Percentiles rank a stretch among this genome's conserved stretches.
Evolutionary conservation across 768 basidiomycete species (phyloP).

Genomic region (Suillus cothurnatus): DNA sequence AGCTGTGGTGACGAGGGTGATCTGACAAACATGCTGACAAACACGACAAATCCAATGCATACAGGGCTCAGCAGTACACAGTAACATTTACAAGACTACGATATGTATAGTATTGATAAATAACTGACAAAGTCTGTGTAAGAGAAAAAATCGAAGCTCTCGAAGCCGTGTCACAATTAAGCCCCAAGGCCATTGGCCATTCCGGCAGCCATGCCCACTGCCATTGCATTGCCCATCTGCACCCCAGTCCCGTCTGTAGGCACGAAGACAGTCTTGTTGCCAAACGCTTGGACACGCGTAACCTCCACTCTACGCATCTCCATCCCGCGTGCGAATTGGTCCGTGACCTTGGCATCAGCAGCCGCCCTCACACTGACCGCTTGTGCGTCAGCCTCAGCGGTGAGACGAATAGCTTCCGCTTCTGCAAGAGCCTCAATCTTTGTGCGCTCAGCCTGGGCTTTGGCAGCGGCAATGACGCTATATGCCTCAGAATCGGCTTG

Average conservation of each 20-base stretch:
- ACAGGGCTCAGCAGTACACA: neutral
- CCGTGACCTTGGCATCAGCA: slow-evolving; percentile 62
- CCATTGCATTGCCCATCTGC: slow-evolving; percentile 63
- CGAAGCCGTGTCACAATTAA: slow-evolving; percentile 1
- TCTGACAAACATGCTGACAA: neutral
- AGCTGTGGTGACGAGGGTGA: neutral
- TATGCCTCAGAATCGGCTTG: slow-evolving; percentile 80
- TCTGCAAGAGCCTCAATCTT: slow-evolving; percentile 77
- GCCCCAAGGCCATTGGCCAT: slow-evolving; percentile 45
- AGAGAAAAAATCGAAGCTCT: neutral
- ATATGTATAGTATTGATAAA: slow-evolving; percentile 1
- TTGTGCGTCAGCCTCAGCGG: slow-evolving; percentile 74
- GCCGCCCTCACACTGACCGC: slow-evolving; percentile 64
- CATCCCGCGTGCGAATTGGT: slow-evolving; percentile 79
- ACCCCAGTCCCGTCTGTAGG: slow-evolving; percentile 61
- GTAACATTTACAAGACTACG: neutral
- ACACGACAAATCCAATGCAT: neutral
- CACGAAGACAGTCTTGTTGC: slow-evolving; percentile 68
- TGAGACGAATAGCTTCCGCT: slow-evolving; percentile 75
- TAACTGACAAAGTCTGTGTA: neutral
- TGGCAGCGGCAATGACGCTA: slow-evolving; percentile 69
- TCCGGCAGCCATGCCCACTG: slow-evolving; percentile 69
- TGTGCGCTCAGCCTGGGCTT: slow-evolving; percentile 65
- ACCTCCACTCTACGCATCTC: slow-evolving; percentile 68
- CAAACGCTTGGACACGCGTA: slow-evolving; percentile 62